phyloP scores from a whole-genome alignment of 2,329 filamentous ascomycete species.

The Sporothrix mexicana region DNA sequence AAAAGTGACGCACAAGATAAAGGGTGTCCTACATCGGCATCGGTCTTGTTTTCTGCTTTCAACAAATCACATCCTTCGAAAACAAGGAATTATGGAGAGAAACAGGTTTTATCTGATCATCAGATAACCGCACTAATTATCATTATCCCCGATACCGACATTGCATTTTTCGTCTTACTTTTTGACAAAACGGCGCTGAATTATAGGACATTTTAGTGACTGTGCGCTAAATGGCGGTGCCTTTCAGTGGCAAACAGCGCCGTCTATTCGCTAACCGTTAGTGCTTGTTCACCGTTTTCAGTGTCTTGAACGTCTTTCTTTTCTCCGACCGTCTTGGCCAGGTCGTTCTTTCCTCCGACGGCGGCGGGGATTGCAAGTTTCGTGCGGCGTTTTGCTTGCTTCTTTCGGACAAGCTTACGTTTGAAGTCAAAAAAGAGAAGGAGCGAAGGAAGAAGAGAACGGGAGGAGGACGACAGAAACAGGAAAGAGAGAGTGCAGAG shows the following conservation, averaged over 20 bases:
- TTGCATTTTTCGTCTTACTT: not conserved
- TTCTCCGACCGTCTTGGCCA: not conserved
- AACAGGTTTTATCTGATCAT: not conserved
- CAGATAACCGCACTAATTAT: constrained; percentile 11
- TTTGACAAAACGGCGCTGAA: not conserved
- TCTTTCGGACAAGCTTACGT: constrained; percentile 6
- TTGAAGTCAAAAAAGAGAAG: not conserved
- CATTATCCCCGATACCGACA: constrained; percentile 1
- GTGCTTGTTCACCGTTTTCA: not conserved
- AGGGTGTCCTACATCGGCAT: constrained; percentile 20
- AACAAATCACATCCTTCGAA: not conserved
- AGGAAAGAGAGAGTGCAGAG: not conserved
- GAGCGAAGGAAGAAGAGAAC: not conserved
- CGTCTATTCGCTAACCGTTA: not conserved
- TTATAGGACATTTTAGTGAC: not conserved
- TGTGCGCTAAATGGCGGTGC: too few species aligned
- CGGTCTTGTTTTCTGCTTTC: not conserved
- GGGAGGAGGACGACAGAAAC: not conserved
- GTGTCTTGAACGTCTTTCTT: not conserved
- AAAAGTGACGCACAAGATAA: not conserved
- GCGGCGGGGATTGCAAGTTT: constrained; percentile 2
- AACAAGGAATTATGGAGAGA: not conserved
- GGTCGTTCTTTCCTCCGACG: constrained; percentile 1
- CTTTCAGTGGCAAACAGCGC: not conserved
- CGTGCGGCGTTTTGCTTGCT: not conserved